Conservation (phyloP, 352 stramenopile species). For the Hyaloperonospora arabidopsidis region DNA sequence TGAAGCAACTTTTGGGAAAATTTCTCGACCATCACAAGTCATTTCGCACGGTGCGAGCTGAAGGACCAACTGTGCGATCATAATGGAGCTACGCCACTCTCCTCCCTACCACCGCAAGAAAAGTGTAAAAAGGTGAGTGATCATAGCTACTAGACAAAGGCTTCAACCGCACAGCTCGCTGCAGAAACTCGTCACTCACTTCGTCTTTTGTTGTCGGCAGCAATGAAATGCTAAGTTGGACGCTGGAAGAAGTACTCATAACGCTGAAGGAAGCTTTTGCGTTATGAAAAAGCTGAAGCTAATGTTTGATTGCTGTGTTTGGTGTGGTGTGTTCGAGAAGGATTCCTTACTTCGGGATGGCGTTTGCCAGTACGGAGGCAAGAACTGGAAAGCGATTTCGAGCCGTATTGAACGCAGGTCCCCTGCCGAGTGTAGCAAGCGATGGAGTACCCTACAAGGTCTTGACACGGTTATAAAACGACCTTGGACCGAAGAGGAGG, state of each 20-base stretch:
- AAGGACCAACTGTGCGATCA: constrained; percentile 5
- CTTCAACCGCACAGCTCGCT: no score
- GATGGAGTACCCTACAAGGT: constrained; percentile 68
- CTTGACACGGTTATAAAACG: constrained; percentile 54
- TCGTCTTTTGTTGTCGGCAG: no score
- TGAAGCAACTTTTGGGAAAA: background rate
- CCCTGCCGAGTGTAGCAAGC: constrained; percentile 46
- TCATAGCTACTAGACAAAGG: background rate
- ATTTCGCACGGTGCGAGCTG: constrained; percentile 14
- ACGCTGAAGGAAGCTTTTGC: background rate
- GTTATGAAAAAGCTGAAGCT: background rate
- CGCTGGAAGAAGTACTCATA: constrained; percentile 34
- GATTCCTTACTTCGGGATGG: constrained; percentile 60
- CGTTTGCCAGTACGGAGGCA: constrained; percentile 65
- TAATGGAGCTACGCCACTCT: constrained; percentile 26
- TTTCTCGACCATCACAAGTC: constrained; percentile 17
- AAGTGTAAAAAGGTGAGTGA: constrained; percentile 29
- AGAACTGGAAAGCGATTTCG: constrained; percentile 73
- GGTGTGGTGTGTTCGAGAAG: constrained; percentile 16
- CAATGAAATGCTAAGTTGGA: constrained; percentile 24
- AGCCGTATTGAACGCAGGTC: constrained; percentile 41
- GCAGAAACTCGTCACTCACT: background rate
- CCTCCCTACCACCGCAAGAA: constrained; percentile 27
- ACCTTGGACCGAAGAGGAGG: constrained; percentile 56
- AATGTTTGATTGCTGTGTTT: background rate